phyloP scores from a whole-genome alignment of 768 basidiomycete genomes.

The Crepidotus variabilis region DNA sequence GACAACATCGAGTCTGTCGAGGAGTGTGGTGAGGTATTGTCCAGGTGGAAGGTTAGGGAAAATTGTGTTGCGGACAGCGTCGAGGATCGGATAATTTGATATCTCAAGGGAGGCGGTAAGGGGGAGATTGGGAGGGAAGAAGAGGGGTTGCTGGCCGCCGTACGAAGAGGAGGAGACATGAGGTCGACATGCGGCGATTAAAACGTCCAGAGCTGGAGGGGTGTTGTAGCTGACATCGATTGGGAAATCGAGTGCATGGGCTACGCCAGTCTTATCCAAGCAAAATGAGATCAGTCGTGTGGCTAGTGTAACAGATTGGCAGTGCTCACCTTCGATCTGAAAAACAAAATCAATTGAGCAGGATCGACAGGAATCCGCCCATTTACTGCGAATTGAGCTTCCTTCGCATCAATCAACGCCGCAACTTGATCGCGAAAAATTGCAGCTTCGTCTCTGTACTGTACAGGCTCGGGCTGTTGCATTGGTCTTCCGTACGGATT shows the following conservation, averaged over 20 bases:
- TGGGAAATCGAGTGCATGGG: conserved; percentile 79
- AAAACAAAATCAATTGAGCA: conserved; percentile 66
- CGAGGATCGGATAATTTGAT: conserved; percentile 78
- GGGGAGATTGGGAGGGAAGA: conserved; percentile 70
- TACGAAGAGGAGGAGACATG: conserved; percentile 54
- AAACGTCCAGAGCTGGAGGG: conserved; percentile 74
- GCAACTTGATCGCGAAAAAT: conserved; percentile 53
- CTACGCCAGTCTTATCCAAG: conserved; percentile 61
- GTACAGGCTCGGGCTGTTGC: conserved; percentile 22
- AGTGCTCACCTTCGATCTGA: conserved; percentile 64
- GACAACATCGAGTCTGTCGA: conserved; percentile 70
- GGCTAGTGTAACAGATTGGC: background rate
- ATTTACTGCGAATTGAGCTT: conserved; percentile 58
- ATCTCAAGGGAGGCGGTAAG: conserved; percentile 76
- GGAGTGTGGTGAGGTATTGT: conserved; percentile 63
- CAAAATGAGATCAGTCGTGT: conserved; percentile 4
- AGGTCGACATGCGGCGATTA: conserved; percentile 70
- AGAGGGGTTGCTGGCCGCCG: conserved; percentile 60
- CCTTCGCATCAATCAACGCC: conserved; percentile 53
- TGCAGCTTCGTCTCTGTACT: conserved; percentile 43
- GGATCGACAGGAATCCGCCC: conserved; percentile 73
- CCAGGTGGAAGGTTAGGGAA: conserved; percentile 69
- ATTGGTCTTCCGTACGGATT: conserved; percentile 28
- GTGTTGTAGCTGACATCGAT: conserved; percentile 72
- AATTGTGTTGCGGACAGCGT: conserved; percentile 66